A percentile compares a stretch with the other conserved stretches of the same genome.
Conservation (phyloP, 345 rosid genomes). For the Gossypioides kirkii region DNA sequence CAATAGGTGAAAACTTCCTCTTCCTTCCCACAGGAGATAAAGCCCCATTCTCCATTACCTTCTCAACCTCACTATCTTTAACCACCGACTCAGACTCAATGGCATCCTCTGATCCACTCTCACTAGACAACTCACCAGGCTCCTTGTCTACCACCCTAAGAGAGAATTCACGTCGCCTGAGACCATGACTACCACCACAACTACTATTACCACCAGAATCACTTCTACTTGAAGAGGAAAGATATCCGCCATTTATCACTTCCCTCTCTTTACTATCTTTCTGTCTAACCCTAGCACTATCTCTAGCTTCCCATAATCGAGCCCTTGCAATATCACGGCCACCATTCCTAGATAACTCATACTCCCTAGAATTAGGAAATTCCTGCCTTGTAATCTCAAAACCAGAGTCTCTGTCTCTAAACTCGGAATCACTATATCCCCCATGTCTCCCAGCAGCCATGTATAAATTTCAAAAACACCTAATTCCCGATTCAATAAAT, state of each 20-base stretch:
- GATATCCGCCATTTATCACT: constrained; percentile 46
- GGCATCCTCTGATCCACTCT: constrained; percentile 90
- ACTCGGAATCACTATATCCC: constrained; percentile 58
- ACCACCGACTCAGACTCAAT: constrained; percentile 42
- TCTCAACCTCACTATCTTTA: constrained; percentile 36
- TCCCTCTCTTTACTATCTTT: constrained; percentile 66
- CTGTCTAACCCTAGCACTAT: constrained; percentile 50
- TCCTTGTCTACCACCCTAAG: constrained; percentile 65
- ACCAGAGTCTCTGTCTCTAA: constrained; percentile 53
- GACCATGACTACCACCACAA: constrained; percentile 36
- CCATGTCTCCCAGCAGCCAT: constrained; percentile 94
- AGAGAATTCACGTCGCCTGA: constrained; percentile 31
- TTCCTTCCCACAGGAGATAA: constrained; percentile 50
- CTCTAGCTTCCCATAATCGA: constrained; percentile 26
- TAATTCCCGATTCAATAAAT: constrained; percentile 6
- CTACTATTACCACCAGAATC: constrained; percentile 49
- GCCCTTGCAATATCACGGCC: constrained; percentile 30
- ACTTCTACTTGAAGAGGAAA: constrained; percentile 54
- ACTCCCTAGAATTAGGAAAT: constrained; percentile 40
- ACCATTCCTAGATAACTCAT: constrained; percentile 39
- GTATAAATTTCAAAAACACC: constrained; percentile 12
- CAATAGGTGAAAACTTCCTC: constrained; percentile 94
- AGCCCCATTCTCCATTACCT: constrained; percentile 43
- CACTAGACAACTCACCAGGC: constrained; percentile 99
- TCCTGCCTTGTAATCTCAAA: constrained; percentile 46